phyloP scores from a whole-genome alignment of 179 eudicot genomes.

The Corrigiola litoralis region DNA sequence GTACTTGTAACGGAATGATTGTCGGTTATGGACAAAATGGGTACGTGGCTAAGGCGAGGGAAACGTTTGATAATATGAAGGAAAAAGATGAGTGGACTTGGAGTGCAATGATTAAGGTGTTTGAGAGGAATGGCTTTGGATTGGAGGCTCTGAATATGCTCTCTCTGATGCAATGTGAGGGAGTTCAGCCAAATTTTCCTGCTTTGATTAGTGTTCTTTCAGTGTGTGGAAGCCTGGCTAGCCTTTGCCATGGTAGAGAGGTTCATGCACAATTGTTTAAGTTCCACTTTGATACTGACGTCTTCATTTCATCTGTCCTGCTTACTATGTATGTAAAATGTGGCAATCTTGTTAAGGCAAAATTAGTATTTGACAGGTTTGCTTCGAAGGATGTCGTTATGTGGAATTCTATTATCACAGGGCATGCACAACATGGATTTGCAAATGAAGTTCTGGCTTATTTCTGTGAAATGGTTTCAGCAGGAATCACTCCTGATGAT shows the following conservation, averaged over 20 bases:
- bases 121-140: slow-evolving; percentile 51
- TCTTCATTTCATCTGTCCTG: slow-evolving; percentile 51
- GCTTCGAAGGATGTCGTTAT: slow-evolving; percentile 52
- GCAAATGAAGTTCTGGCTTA: too few species aligned
- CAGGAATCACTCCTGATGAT: too few species aligned
- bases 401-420: slow-evolving; percentile 72
- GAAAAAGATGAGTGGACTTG: too few species aligned
- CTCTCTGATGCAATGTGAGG: slow-evolving; percentile 42
- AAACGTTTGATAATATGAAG: too few species aligned
- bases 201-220: slow-evolving; percentile 54
- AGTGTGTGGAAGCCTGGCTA: slow-evolving; percentile 59
- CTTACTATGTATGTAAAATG: slow-evolving; percentile 66
- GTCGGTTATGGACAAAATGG: too few species aligned
- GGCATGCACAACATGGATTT: too few species aligned
- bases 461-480: too few species aligned
- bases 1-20: slow-evolving; percentile 52
- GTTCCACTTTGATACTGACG: too few species aligned
- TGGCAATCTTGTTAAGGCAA: slow-evolving; percentile 59
- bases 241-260: slow-evolving; percentile 58
- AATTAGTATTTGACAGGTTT: slow-evolving; percentile 48
- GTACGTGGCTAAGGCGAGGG: too few species aligned
- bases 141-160: slow-evolving; percentile 50
- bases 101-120: too few species aligned
- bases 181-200: slow-evolving; percentile 31
- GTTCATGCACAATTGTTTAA: slow-evolving; percentile 50